These are phyloP conservation scores for Stachybotrys echinatus DNA, from an alignment of 2,329 filamentous ascomycete genomes.

Conservation along the genomic window DNA sequence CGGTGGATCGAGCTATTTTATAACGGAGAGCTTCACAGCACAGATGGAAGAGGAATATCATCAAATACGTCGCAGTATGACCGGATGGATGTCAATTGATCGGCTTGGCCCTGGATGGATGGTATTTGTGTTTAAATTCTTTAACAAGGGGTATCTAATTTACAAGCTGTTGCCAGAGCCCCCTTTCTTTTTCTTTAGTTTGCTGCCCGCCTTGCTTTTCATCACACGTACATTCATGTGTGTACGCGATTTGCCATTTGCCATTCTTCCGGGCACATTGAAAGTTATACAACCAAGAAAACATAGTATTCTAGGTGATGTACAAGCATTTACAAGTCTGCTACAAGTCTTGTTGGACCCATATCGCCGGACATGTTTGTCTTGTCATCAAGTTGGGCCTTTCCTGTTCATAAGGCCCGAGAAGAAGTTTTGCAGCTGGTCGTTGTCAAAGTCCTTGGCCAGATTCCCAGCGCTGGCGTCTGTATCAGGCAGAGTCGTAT, in stretches of 20 bases:
- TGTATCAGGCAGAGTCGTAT: slow-evolving; percentile 39
- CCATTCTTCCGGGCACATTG: too few species aligned
- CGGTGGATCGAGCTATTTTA: too few species aligned
- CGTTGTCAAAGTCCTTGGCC: slow-evolving; percentile 42
- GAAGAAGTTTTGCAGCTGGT: slow-evolving; percentile 56
- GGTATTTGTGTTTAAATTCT: slow-evolving; percentile 10
- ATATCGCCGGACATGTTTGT: not conserved
- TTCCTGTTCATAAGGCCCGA: slow-evolving; percentile 54
- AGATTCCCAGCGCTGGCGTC: slow-evolving; percentile 35
- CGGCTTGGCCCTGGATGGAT: too few species aligned
- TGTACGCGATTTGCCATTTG: too few species aligned
- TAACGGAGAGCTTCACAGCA: not conserved
- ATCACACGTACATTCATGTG: too few species aligned
- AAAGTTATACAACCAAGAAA: too few species aligned
- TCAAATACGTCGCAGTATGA: too few species aligned
- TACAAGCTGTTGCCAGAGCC: not conserved
- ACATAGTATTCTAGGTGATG: too few species aligned
- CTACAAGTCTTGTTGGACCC: not conserved
- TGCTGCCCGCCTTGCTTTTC: not conserved
- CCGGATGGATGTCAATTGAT: too few species aligned
- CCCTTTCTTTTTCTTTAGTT: not conserved
- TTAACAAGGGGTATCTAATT: slow-evolving; percentile 2
- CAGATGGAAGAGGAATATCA: too few species aligned
- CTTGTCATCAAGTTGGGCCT: slow-evolving; percentile 3
- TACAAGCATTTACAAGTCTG: not conserved